Evolutionary conservation across 2,329 filamentous ascomycete species (phyloP).

Genomic region (Clonostachys solani): DNA sequence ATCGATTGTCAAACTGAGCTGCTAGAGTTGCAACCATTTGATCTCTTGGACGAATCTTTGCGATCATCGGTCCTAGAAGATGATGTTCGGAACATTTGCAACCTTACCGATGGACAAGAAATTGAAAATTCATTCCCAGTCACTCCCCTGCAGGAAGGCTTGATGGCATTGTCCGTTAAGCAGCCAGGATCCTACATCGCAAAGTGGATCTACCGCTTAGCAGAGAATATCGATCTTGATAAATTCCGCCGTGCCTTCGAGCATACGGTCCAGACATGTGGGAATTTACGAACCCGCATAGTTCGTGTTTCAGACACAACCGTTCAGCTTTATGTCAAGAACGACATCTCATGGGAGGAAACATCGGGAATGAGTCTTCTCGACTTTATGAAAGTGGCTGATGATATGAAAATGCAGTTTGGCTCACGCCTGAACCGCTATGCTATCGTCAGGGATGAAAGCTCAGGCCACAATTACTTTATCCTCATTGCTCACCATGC

Average conservation of each 20-base stretch:
- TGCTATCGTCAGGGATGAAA: conserved; percentile 2
- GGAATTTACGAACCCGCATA: conserved; percentile 6
- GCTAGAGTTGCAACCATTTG: neutral
- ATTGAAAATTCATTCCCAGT: conserved; percentile 30
- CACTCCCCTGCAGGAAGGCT: conserved; percentile 31
- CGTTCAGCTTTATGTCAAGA: neutral
- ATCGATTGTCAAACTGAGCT: neutral
- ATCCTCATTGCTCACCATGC: conserved; percentile 13
- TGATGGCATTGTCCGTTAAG: conserved; percentile 27
- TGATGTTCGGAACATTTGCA: neutral
- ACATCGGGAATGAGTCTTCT: neutral
- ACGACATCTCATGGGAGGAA: neutral
- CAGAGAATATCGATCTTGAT: conserved; percentile 8
- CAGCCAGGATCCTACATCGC: conserved; percentile 29
- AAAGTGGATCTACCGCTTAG: conserved; percentile 15
- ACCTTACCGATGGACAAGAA: neutral
- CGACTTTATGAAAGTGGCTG: neutral
- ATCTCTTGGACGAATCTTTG: neutral
- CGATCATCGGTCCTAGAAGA: neutral
- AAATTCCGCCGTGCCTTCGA: conserved; percentile 21
- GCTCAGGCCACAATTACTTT: conserved; percentile 5
- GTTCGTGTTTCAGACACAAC: neutral
- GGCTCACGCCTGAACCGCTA: conserved; percentile 4
- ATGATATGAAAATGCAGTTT: conserved; percentile 3
- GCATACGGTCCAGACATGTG: conserved; percentile 1